A percentile compares a stretch with the other conserved stretches of the same genome.
These are phyloP conservation scores for Bertia moriformis DNA, from an alignment of 2,329 filamentous ascomycete genomes.

Conservation along the genomic window DNA sequence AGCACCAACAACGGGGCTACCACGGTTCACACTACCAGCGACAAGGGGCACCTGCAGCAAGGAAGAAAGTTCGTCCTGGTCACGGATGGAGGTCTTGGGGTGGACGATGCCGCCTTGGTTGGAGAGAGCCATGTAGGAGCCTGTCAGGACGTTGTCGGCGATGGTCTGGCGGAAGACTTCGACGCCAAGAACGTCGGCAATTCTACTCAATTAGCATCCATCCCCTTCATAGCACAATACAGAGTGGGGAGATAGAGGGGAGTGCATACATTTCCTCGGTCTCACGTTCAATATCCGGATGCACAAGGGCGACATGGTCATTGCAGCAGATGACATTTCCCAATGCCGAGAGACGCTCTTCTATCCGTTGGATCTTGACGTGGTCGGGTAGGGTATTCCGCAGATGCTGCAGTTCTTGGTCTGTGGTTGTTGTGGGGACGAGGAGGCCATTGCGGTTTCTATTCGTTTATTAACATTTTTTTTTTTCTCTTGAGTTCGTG, in stretches of 20 bases:
- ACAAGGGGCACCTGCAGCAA: slow-evolving; percentile 91
- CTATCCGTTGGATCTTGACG: slow-evolving; percentile 92
- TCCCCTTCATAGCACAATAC: slow-evolving; percentile 1
- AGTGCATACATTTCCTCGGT: slow-evolving; percentile 67
- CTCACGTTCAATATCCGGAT: slow-evolving; percentile 92
- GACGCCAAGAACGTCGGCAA: slow-evolving; percentile 81
- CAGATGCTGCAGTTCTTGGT: slow-evolving; percentile 95
- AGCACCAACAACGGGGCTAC: slow-evolving; percentile 85
- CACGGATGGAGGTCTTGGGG: slow-evolving; percentile 90
- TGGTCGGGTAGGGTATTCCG: slow-evolving; percentile 84
- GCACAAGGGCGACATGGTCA: slow-evolving; percentile 90
- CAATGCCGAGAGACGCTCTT: slow-evolving; percentile 86
- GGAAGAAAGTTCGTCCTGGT: slow-evolving; percentile 91
- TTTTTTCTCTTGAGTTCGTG: neutral
- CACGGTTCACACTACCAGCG: slow-evolving; percentile 83
- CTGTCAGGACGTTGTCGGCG: slow-evolving; percentile 90
- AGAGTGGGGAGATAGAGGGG: slow-evolving; percentile 7
- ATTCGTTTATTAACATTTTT: slow-evolving; percentile 2
- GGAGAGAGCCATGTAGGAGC: slow-evolving; percentile 88
- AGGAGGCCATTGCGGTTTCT: slow-evolving; percentile 94
- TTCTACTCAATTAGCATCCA: slow-evolving; percentile 15
- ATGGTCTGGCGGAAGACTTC: slow-evolving; percentile 90
- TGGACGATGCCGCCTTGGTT: slow-evolving; percentile 96
- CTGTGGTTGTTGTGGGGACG: slow-evolving; percentile 87
- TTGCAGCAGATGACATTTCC: slow-evolving; percentile 95